Conservation (phyloP, 768 basidiomycete species). For the Candolleomyces efflorescens region DNA sequence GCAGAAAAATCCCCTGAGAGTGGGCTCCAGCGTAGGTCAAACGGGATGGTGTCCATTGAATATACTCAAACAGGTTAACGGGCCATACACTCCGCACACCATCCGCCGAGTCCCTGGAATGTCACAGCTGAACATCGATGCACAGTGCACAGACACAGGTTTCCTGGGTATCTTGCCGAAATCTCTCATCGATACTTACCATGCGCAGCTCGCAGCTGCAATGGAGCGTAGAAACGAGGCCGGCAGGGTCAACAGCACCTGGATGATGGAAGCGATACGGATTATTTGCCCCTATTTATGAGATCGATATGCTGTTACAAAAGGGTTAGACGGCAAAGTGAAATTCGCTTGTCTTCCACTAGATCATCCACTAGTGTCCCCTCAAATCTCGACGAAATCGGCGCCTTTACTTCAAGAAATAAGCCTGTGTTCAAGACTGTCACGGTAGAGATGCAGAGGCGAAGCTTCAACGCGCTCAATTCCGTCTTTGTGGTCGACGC, state of each 20-base stretch:
- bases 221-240: background rate
- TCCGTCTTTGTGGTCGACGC: conserved; percentile 85
- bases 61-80: too few species aligned
- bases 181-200: too few species aligned
- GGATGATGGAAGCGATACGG: background rate
- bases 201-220: too few species aligned
- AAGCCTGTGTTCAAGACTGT: background rate
- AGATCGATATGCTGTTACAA: background rate
- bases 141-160: too few species aligned
- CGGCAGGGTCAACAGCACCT: background rate
- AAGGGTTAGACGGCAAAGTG: background rate
- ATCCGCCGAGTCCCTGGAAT: too few species aligned
- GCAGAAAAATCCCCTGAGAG: too few species aligned
- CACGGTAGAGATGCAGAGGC: conserved; percentile 63
- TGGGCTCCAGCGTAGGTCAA: too few species aligned
- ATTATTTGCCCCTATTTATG: conserved; percentile 7
- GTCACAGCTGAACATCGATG: too few species aligned
- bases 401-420: background rate
- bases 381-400: conserved; percentile 2
- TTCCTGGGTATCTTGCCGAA: too few species aligned
- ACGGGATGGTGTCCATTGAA: too few species aligned
- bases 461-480: conserved; percentile 78
- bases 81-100: too few species aligned
- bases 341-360: background rate
- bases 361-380: background rate